These are phyloP conservation scores for Nepenthes gracilis DNA, from an alignment of 148 eudicot genomes.

Conservation along the genomic window DNA sequence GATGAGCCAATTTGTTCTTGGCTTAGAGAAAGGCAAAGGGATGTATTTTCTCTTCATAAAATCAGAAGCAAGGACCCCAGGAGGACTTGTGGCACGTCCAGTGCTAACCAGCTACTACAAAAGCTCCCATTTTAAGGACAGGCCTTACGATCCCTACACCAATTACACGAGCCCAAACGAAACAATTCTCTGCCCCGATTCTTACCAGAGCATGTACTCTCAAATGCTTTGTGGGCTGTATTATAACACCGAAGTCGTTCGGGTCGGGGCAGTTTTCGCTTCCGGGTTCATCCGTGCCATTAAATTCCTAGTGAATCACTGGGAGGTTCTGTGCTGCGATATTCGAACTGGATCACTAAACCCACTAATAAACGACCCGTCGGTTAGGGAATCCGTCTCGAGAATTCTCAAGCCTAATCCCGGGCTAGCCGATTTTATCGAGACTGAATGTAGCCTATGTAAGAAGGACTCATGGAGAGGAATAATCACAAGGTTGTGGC, in stretches of 20 bases:
- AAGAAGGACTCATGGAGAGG: conserved; percentile 24
- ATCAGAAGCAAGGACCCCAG: conserved; percentile 34
- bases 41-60: conserved; percentile 39
- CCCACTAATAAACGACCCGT: conserved; percentile 11
- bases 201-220: conserved; percentile 53
- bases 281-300: conserved; percentile 37
- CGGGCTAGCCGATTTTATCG: conserved; percentile 20
- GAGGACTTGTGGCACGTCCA: conserved; percentile 37
- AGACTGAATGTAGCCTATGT: conserved; percentile 15
- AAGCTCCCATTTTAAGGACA: conserved; percentile 26
- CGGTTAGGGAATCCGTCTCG: conserved; percentile 18
- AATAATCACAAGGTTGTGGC: conserved; percentile 37
- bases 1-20: conserved; percentile 33
- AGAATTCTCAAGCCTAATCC: conserved; percentile 19
- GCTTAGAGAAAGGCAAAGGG: conserved; percentile 37
- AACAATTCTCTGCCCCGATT: conserved; percentile 38
- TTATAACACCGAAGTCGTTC: conserved; percentile 22
- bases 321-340: conserved; percentile 23
- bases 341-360: conserved; percentile 22
- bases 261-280: conserved; percentile 30
- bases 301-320: conserved; percentile 29
- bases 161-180: conserved; percentile 42
- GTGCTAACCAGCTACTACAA: conserved; percentile 37
- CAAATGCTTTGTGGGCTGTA: conserved; percentile 37
- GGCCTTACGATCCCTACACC: conserved; percentile 28